Base-by-base conservation (phyloP, 306 rosid species). In the Clitoria ternatea region DNA sequence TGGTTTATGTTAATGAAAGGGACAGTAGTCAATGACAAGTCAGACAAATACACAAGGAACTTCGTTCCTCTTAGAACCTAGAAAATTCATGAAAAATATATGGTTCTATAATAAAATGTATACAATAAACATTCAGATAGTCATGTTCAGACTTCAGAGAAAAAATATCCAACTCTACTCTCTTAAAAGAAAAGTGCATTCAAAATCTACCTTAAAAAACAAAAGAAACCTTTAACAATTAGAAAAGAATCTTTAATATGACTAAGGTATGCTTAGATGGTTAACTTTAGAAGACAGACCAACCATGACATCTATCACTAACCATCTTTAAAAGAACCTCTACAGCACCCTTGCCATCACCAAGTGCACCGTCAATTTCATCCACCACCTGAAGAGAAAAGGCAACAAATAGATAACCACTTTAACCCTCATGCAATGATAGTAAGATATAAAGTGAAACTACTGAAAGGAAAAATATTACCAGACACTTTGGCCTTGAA, bases 261-360 rank as follows among this genome's bases (percentile, higher is more conserved):
- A 61, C 63, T 54, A 63, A 55, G 45, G 66, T 74, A 5, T 37
- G 9, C 48, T 29, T 24, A 61, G 59, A 54, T 24, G 61, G 29
- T 48, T 26, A 74, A 44, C 18, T 66, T 52, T 39, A 40, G 70
- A 40, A 40, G 43, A 61, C 47, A 74, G 14, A 42, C 57, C 20
- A 30, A 49, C 19, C 4, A 43, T 48, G 47, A 33, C 62, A 72
- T 45, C 61, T 69, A 61, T 32, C 7, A 77, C 62, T 82, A 87
- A 93, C 98, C 98, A 90, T 85, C 86, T 93, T 93, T 76, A 93
- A 53, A 68, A 93, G 90, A 79, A 74, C 93, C 57, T 93, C 98
- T 64, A 93, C 96, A n/a, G 96, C 98, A 70, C 98, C 98, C 78
- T 88, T 93, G 35, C 98, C 98, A 52, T 93, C 98, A 32, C 88